These are phyloP conservation scores for Calocera cornea DNA, from an alignment of 768 basidiomycete genomes.

Conservation along the genomic window DNA sequence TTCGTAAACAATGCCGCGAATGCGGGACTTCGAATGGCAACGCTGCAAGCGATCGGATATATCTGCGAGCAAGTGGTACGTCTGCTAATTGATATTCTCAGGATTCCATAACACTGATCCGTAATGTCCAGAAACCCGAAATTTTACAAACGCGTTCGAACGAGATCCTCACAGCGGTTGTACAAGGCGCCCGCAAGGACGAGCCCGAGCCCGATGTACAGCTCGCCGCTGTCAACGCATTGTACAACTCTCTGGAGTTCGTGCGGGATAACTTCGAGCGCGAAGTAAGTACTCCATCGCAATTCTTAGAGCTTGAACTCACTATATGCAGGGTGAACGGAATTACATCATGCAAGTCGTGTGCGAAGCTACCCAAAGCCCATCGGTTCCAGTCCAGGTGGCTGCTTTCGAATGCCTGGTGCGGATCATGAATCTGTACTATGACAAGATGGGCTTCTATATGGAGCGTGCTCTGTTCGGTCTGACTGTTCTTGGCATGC, in stretches of 20 bases:
- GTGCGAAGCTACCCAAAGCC: slow-evolving; percentile 91
- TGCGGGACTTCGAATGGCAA: slow-evolving; percentile 65
- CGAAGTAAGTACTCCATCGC: slow-evolving; percentile 44
- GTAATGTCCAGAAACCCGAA: slow-evolving; percentile 67
- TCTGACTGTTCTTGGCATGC: slow-evolving; percentile 95
- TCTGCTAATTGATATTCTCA: slow-evolving; percentile 19
- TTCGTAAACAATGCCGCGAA: slow-evolving; percentile 69
- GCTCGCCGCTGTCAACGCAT: slow-evolving; percentile 77
- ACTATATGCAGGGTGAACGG: slow-evolving; percentile 64
- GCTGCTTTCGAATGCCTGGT: slow-evolving; percentile 92
- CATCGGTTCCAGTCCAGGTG: slow-evolving; percentile 72
- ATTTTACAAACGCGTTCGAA: slow-evolving; percentile 80
- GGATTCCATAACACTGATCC: slow-evolving; percentile 5
- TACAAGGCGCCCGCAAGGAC: slow-evolving; percentile 94
- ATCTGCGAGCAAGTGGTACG: slow-evolving; percentile 94
- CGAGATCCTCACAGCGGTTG: slow-evolving; percentile 95
- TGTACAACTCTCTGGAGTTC: slow-evolving; percentile 93
- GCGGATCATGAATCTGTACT: slow-evolving; percentile 93
- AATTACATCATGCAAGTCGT: slow-evolving; percentile 99
- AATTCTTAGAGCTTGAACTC: slow-evolving; percentile 6
- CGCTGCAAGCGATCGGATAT: slow-evolving; percentile 88
- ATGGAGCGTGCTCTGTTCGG: slow-evolving; percentile 99
- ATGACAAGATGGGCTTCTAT: slow-evolving; percentile 98
- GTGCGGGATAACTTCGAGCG: slow-evolving; percentile 96
- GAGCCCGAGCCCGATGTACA: slow-evolving; percentile 86